phyloP scores from a whole-genome alignment of 345 rosid genomes.

The Angophora floribunda region DNA sequence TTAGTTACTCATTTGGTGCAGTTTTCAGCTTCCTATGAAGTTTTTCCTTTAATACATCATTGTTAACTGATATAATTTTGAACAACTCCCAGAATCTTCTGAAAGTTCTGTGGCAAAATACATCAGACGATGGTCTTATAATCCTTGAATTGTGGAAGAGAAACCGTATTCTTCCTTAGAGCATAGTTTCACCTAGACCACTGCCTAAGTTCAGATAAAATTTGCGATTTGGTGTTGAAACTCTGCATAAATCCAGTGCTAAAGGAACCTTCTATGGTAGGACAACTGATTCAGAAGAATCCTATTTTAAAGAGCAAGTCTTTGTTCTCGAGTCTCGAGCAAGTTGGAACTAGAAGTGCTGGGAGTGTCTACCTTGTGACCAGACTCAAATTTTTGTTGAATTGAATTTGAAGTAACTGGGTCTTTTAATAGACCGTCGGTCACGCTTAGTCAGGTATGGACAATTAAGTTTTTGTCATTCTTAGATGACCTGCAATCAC shows the following conservation, averaged over 20 bases:
- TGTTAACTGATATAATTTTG: background rate
- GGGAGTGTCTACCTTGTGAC: background rate
- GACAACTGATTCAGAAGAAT: background rate
- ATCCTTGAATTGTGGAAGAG: background rate
- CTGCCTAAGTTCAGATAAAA: background rate
- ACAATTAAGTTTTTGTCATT: background rate
- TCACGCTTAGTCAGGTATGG: background rate
- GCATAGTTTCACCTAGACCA: background rate
- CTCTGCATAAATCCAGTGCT: background rate
- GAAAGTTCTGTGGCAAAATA: background rate
- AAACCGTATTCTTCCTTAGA: background rate
- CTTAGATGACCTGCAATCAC: background rate
- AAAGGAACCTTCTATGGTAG: background rate
- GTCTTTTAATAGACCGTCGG: background rate
- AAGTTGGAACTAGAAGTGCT: background rate
- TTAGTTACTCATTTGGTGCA: background rate
- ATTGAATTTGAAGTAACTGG: background rate
- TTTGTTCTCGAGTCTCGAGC: background rate
- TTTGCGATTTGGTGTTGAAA: background rate
- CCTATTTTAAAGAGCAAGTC: background rate
- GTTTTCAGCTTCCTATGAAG: background rate
- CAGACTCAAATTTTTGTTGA: background rate
- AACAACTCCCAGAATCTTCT: background rate
- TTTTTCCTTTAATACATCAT: background rate
- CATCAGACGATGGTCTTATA: background rate